Base-by-base conservation (phyloP, 2,329 filamentous ascomycete genomes). In the Cladosporium sp. region DNA sequence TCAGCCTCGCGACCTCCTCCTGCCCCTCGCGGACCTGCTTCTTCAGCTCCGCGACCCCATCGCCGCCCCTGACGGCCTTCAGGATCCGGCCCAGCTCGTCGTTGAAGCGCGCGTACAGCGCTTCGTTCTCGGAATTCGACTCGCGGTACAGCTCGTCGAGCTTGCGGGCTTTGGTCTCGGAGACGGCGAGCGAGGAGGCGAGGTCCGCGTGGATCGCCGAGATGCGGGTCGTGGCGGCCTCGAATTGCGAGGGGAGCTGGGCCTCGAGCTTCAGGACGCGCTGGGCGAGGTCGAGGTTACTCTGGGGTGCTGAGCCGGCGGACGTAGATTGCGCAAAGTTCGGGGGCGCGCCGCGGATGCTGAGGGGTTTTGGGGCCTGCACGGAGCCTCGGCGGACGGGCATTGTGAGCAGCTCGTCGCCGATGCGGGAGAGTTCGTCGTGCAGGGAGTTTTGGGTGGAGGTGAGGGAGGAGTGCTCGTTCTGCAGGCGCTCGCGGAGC, bases 71-170 rank as follows among this genome's bases (percentile, higher is more conserved):
- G 44, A 93, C 77, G 38, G 85, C 87, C 67, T 83, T 86, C 41
- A 90, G 77, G 55, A 96, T 87, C 73, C 87, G 89, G 61, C 82
- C 86, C 44, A 97, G 74, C 71, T 96, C 92, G n/a, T 83, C 81
- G 63, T 96, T 95, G 75, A 96, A 95, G 56, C 85, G 85, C 59
- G 92, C 87, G 69, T 96, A 96, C 52, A 97, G 76, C 31, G 92
- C 81, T 71, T 96, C 91, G 62, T 96, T 97, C 74, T 97, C 92
- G 0, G 89, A 87, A 61, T 84, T 89, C 13, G 85, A 82, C 65
- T 95, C 89, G 59, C 89, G 87, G 72, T 95, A 95, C 48, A 95
- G 74, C 70, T 95, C 87, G 66, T 96, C 91, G 49, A 96, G 82
- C 38, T 86, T 86, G 61, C 84, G 86, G 54, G 85, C 84, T 62